Percentiles rank a stretch among this genome's conserved stretches.
Evolutionary conservation across 1,139 yeast genomes (phyloP).

Genomic region (Wickerhamomyces sp.): DNA sequence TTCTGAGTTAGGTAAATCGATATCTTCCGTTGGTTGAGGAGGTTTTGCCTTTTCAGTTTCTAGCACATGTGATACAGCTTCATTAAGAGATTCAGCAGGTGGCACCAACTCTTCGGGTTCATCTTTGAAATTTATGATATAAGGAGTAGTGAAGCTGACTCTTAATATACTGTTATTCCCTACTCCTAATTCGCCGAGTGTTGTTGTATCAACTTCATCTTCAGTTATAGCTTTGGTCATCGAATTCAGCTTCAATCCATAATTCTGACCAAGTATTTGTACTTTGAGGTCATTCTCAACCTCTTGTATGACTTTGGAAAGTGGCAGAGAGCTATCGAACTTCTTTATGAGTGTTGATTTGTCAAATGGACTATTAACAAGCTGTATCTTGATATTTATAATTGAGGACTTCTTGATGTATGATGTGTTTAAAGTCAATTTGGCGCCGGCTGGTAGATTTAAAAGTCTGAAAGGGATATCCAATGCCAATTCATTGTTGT

Average conservation of each 20-base stretch:
- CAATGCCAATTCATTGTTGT: conserved; percentile 21
- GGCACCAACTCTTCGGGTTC: neutral
- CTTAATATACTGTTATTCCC: conserved; percentile 23
- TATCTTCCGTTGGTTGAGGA: too few relatives aligned
- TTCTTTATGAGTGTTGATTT: conserved; percentile 16
- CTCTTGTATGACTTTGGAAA: conserved; percentile 7
- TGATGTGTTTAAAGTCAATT: conserved; percentile 21
- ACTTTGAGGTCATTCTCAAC: conserved; percentile 15
- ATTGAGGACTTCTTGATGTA: conserved; percentile 4
- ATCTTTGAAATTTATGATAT: neutral
- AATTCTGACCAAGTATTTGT: conserved; percentile 5
- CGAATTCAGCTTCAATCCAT: conserved; percentile 15
- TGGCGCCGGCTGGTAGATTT: conserved; percentile 31
- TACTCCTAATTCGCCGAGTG: conserved; percentile 17
- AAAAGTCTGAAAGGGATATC: conserved; percentile 30
- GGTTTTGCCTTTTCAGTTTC: too few relatives aligned
- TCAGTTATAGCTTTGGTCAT: conserved; percentile 15
- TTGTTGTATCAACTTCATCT: conserved; percentile 6
- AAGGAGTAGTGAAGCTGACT: conserved; percentile 7
- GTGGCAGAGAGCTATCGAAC: conserved; percentile 7
- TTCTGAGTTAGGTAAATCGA: too few relatives aligned
- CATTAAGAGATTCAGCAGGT: neutral
- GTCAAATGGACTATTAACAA: conserved; percentile 17
- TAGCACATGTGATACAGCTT: too few relatives aligned
- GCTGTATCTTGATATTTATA: conserved; percentile 20